These are phyloP conservation scores for Jaenimonas drosophilae DNA, from an alignment of 208 protist species.

Conservation along the genomic window DNA sequence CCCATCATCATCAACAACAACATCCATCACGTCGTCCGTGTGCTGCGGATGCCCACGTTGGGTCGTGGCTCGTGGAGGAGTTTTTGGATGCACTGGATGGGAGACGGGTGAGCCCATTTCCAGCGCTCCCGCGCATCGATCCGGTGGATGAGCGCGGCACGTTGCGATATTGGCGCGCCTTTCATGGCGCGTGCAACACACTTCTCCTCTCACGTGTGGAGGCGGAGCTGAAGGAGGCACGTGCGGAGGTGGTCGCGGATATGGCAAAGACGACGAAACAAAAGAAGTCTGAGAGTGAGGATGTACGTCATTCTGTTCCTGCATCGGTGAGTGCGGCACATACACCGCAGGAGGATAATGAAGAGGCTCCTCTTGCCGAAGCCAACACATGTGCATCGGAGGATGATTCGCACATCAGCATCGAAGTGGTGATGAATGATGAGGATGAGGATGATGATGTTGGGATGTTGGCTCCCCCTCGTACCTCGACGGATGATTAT, in stretches of 20 bases:
- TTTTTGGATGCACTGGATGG: conserved; percentile 17
- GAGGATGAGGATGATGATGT: background rate
- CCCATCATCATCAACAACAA: background rate
- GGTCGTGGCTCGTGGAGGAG: conserved; percentile 14
- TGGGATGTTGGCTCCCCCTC: too few relatives aligned
- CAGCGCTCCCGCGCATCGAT: conserved; percentile 28
- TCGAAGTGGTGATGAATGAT: conserved; percentile 2
- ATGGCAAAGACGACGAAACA: too few relatives aligned
- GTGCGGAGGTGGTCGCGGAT: background rate
- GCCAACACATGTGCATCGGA: background rate
- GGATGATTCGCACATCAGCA: conserved; percentile 18
- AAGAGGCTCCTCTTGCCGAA: background rate
- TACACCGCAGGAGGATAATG: too few relatives aligned
- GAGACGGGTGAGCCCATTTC: background rate
- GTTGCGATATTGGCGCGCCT: conserved; percentile 37
- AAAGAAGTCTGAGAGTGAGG: too few relatives aligned
- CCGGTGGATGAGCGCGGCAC: conserved; percentile 17
- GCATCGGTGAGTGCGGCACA: too few relatives aligned
- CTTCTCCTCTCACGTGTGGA: background rate
- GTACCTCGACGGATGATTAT: too few relatives aligned
- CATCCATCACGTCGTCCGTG: background rate
- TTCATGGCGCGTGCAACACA: conserved; percentile 19
- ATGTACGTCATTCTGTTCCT: too few relatives aligned
- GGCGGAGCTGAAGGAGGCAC: background rate
- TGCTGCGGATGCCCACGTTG: conserved; percentile 5